Evolutionary conservation across 2,329 filamentous ascomycete species (phyloP).

Genomic region (Nemania sp.): DNA sequence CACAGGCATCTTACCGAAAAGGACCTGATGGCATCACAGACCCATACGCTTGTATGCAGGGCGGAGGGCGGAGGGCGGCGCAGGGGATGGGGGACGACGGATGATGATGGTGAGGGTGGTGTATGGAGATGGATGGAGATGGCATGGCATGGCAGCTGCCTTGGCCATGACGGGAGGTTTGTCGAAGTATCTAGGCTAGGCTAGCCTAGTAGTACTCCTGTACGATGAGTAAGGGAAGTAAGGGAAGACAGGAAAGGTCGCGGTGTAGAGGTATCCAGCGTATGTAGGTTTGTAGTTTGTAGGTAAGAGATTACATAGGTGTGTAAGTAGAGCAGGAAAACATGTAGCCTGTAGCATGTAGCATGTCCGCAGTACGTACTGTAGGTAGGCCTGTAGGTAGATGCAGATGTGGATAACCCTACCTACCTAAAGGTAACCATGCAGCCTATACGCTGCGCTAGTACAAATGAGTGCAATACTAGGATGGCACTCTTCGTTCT

Average conservation of each 20-base stretch:
- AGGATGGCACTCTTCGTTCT: slow-evolving; percentile 43
- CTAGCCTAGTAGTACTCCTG: neutral
- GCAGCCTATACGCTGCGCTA: slow-evolving; percentile 34
- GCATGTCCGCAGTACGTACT: neutral
- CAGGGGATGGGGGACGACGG: slow-evolving; percentile 35
- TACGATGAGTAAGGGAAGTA: slow-evolving; percentile 6
- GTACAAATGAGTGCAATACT: slow-evolving; percentile 31
- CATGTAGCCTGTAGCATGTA: too few relatives aligned
- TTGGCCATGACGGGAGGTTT: slow-evolving; percentile 33
- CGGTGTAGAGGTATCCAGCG: neutral
- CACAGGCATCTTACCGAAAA: slow-evolving; percentile 49
- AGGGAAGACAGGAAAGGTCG: neutral
- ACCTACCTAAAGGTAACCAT: slow-evolving; percentile 15
- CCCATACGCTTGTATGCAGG: slow-evolving; percentile 40
- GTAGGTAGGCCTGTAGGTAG: neutral
- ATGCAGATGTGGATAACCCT: too few relatives aligned
- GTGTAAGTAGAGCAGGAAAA: neutral
- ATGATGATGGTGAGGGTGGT: slow-evolving; percentile 14
- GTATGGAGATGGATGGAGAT: slow-evolving; percentile 23
- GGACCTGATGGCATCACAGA: slow-evolving; percentile 37
- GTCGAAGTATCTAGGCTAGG: neutral
- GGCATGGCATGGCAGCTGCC: slow-evolving; percentile 36
- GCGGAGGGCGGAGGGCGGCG: slow-evolving; percentile 39
- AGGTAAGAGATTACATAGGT: neutral
- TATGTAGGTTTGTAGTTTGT: neutral